A percentile compares a stretch with the other conserved stretches of the same genome.
These are phyloP conservation scores for Nemania sp. DNA, from an alignment of 2,329 filamentous ascomycete species.

Conservation along the genomic window DNA sequence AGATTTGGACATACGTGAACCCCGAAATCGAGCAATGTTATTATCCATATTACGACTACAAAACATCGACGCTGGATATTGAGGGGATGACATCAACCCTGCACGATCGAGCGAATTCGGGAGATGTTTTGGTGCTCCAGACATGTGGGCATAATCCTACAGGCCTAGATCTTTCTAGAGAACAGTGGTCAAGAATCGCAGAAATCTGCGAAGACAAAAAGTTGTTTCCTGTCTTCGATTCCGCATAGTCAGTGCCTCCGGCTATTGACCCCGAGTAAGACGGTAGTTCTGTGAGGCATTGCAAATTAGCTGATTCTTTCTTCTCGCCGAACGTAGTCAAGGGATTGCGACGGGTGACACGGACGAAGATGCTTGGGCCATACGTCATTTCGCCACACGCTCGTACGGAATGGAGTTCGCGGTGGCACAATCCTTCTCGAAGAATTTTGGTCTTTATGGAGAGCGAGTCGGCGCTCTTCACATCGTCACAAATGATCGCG, in stretches of 20 bases:
- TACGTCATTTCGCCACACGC: slow-evolving; percentile 36
- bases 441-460: slow-evolving; percentile 46
- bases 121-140: slow-evolving; percentile 44
- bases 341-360: slow-evolving; percentile 43
- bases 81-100: slow-evolving; percentile 36
- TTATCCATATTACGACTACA: slow-evolving; percentile 41
- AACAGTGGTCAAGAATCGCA: slow-evolving; percentile 42
- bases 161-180: slow-evolving; percentile 40
- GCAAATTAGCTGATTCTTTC: neutral
- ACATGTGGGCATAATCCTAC: slow-evolving; percentile 46
- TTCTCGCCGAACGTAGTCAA: slow-evolving; percentile 31
- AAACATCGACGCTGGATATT: slow-evolving; percentile 36
- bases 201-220: slow-evolving; percentile 36
- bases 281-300: neutral
- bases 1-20: slow-evolving; percentile 37
- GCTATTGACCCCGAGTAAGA: neutral
- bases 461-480: slow-evolving; percentile 40
- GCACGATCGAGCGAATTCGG: slow-evolving; percentile 28
- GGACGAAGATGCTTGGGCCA: slow-evolving; percentile 41
- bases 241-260: slow-evolving; percentile 36
- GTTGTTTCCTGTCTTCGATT: slow-evolving; percentile 44
- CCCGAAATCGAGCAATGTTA: slow-evolving; percentile 25
- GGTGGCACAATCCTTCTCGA: slow-evolving; percentile 42
- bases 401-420: slow-evolving; percentile 27
- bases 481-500: slow-evolving; percentile 14